Evolutionary conservation across 2,329 filamentous ascomycete genomes (phyloP).

Genomic region (Pezizomycotina sp.): DNA sequence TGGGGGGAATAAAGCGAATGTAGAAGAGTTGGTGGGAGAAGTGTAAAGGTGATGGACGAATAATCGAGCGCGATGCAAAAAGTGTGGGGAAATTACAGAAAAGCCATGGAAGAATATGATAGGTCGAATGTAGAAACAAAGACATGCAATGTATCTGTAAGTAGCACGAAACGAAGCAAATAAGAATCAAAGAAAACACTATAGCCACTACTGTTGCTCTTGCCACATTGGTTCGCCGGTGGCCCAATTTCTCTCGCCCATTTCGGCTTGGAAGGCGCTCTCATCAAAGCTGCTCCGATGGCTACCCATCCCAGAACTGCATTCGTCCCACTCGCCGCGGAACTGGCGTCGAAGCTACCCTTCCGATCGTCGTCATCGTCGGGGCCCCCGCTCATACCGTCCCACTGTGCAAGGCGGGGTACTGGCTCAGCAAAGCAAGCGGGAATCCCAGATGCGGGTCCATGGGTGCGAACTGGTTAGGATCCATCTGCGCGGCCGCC

Average conservation of each 20-base stretch:
- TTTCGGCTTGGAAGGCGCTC: slow-evolving; percentile 19
- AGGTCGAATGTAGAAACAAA: too few relatives aligned
- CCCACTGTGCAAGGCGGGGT: slow-evolving; percentile 77
- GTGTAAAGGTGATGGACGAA: too few relatives aligned
- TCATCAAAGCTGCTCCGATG: slow-evolving; percentile 24
- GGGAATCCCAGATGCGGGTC: slow-evolving; percentile 53
- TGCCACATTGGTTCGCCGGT: slow-evolving; percentile 6
- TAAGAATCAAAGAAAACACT: too few relatives aligned
- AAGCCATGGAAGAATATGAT: too few relatives aligned
- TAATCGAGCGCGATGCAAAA: too few relatives aligned
- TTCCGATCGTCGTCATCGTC: slow-evolving; percentile 52
- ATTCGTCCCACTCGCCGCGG: slow-evolving; percentile 23
- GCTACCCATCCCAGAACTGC: slow-evolving; percentile 21
- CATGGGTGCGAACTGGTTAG: slow-evolving; percentile 31
- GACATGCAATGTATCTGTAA: too few relatives aligned
- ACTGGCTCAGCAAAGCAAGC: slow-evolving; percentile 73
- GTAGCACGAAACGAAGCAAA: too few relatives aligned
- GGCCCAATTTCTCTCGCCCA: slow-evolving; percentile 17
- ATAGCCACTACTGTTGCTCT: too few relatives aligned
- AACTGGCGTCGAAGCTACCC: slow-evolving; percentile 27
- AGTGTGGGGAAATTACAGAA: too few relatives aligned
- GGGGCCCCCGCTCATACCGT: slow-evolving; percentile 60
- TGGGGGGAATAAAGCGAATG: too few relatives aligned
- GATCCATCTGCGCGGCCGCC: slow-evolving; percentile 42
- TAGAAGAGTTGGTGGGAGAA: too few relatives aligned